These are phyloP conservation scores for Hawksworthiomyces lignivorus DNA, from an alignment of 2,329 filamentous ascomycete genomes.

Conservation along the genomic window DNA sequence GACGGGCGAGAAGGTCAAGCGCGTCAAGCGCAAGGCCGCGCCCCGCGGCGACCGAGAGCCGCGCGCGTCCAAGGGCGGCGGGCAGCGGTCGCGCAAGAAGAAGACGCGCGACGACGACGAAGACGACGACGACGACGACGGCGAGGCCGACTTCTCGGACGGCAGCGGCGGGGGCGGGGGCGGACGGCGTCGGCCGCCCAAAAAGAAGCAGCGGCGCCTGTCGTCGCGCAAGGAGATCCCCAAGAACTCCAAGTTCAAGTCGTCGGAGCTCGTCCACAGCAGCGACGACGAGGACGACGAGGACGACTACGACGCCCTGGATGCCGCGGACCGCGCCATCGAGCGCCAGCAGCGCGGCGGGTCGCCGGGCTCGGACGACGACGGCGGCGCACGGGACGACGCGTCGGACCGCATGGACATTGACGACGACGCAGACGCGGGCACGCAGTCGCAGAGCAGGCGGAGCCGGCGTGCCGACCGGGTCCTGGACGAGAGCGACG, in stretches of 20 bases:
- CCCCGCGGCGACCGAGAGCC: conserved; percentile 26
- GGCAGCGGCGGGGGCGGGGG: conserved; percentile 38
- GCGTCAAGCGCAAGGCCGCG: conserved; percentile 60
- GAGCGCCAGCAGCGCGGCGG: conserved; percentile 18
- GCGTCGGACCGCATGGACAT: conserved; percentile 45
- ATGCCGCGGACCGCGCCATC: conserved; percentile 29
- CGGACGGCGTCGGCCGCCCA: conserved; percentile 45
- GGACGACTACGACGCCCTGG: conserved; percentile 20
- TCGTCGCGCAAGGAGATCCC: conserved; percentile 33
- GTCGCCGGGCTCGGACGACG: conserved; percentile 4
- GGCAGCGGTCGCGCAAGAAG: conserved; percentile 32
- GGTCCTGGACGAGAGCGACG: conserved; percentile 23
- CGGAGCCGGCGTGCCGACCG: conserved; percentile 11
- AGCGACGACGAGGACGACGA: conserved; percentile 49
- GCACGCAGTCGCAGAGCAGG: conserved; percentile 12
- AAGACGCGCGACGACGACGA: conserved; percentile 33
- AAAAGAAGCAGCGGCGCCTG: conserved; percentile 52
- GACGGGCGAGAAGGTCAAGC: conserved; percentile 72
- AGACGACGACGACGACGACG: conserved; percentile 43
- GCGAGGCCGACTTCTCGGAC: conserved; percentile 35
- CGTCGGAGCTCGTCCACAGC: conserved; percentile 73
- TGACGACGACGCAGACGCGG: conserved; percentile 39
- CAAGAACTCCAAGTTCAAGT: conserved; percentile 68
- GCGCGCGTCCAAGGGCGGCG: conserved; percentile 18
- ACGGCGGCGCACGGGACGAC: conserved; percentile 25